Evolutionary conservation across 192 early-diverging fungal species (phyloP).

Genomic region (Linnemannia elongata): DNA sequence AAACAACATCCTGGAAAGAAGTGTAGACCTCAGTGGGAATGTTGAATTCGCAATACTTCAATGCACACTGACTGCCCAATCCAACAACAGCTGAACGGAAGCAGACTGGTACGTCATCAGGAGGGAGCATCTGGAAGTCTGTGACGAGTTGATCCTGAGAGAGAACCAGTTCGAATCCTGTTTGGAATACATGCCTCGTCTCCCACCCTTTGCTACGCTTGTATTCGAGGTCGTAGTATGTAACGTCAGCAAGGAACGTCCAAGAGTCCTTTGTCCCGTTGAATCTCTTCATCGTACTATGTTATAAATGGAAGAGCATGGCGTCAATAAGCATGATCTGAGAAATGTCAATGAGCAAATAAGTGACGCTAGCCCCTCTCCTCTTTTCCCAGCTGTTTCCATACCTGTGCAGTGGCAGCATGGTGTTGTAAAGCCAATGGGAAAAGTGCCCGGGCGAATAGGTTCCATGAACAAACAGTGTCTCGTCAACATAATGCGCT

Average conservation of each 20-base stretch:
- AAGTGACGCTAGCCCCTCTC: too few relatives aligned
- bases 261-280: slow-evolving; percentile 31
- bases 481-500: slow-evolving; percentile 50
- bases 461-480: slow-evolving; percentile 56
- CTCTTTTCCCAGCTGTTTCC: too few relatives aligned
- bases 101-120: slow-evolving; percentile 36
- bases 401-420: slow-evolving; percentile 56
- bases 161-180: slow-evolving; percentile 43
- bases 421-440: slow-evolving; percentile 59
- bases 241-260: slow-evolving; percentile 12
- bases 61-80: slow-evolving; percentile 40
- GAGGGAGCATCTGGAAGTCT: slow-evolving; percentile 29
- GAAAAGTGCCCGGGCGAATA: slow-evolving; percentile 58
- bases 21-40: slow-evolving; percentile 40
- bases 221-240: background rate
- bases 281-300: slow-evolving; percentile 44
- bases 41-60: slow-evolving; percentile 43
- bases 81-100: slow-evolving; percentile 44
- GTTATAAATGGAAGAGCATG: background rate
- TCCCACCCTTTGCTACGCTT: slow-evolving; percentile 25
- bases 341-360: too few relatives aligned
- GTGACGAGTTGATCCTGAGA: slow-evolving; percentile 16
- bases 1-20: slow-evolving; percentile 13
- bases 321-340: too few relatives aligned
- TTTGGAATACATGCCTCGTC: slow-evolving; percentile 29